Conservation (phyloP, 306 rosid genomes). For the Abrus precatorius region DNA sequence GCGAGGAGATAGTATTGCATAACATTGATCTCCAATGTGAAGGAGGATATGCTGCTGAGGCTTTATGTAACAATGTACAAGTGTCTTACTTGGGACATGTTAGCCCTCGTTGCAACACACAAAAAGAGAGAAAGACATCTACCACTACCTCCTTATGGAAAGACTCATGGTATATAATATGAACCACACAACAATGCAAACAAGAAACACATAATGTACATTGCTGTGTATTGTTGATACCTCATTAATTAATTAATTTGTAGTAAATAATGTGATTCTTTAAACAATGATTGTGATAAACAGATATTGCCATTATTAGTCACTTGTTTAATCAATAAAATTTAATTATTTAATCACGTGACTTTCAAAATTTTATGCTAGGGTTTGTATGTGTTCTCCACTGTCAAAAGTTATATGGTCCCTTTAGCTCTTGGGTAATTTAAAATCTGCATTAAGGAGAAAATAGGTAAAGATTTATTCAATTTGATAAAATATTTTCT, state of each 20-base stretch:
- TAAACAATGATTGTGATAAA: slow-evolving; percentile 14
- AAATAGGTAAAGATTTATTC: background rate
- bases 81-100: slow-evolving; percentile 52
- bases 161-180: background rate
- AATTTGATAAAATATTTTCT: no score
- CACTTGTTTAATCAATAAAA: background rate
- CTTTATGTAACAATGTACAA: slow-evolving; percentile 61
- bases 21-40: slow-evolving; percentile 52
- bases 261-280: slow-evolving; percentile 29
- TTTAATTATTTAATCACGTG: background rate
- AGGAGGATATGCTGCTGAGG: slow-evolving; percentile 47
- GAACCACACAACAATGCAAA: background rate
- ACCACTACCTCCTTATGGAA: background rate
- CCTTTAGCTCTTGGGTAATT: background rate
- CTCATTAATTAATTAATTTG: background rate
- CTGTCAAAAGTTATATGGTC: background rate
- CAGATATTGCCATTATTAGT: background rate
- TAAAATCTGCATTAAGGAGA: background rate
- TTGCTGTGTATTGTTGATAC: slow-evolving; percentile 15
- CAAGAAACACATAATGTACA: background rate
- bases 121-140: background rate
- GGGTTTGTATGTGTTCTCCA: background rate
- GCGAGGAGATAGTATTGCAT: slow-evolving; percentile 62
- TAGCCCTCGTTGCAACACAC: slow-evolving; percentile 60
- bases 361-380: background rate